These are phyloP conservation scores for Mortierella sp. DNA, from an alignment of 371 early-diverging fungal genomes.

Conservation along the genomic window DNA sequence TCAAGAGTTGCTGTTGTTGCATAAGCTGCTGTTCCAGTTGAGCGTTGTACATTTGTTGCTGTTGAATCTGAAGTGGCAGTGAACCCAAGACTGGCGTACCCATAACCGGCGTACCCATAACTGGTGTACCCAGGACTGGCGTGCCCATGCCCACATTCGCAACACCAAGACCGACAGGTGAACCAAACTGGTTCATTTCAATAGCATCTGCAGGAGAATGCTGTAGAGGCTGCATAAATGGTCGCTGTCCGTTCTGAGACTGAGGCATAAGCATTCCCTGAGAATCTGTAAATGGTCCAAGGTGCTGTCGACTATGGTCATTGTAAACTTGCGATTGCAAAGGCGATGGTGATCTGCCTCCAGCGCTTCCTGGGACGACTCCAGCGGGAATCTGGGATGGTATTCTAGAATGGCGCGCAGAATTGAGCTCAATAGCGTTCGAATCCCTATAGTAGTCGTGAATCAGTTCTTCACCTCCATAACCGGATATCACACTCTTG, in stretches of 20 bases:
- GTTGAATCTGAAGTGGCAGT: constrained; percentile 20
- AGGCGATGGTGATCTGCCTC: constrained; percentile 28
- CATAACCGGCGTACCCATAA: constrained; percentile 4
- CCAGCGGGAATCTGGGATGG: constrained; percentile 32
- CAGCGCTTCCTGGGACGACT: constrained; percentile 25
- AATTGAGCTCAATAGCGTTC: constrained; percentile 37
- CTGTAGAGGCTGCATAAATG: constrained; percentile 12
- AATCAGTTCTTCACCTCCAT: constrained; percentile 32
- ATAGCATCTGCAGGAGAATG: constrained; percentile 21
- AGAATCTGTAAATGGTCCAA: constrained; percentile 33
- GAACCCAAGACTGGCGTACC: constrained; percentile 13
- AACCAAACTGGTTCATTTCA: constrained; percentile 42
- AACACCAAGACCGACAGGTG: constrained; percentile 35
- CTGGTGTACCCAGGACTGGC: constrained; percentile 22
- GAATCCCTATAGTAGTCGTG: constrained; percentile 53
- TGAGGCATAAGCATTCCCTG: constrained; percentile 39
- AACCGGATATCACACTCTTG: constrained; percentile 42
- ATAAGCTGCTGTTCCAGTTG: constrained; percentile 16
- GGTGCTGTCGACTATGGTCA: constrained; percentile 9
- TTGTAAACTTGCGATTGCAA: constrained; percentile 3
- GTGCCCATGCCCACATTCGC: constrained; percentile 21
- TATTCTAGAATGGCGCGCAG: constrained; percentile 30
- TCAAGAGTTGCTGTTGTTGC: constrained; percentile 22
- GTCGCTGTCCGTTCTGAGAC: constrained; percentile 7
- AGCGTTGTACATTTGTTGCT: constrained; percentile 21